These are phyloP conservation scores for Dissophora globulifera DNA, from an alignment of 192 early-diverging fungal genomes.

Conservation along the genomic window DNA sequence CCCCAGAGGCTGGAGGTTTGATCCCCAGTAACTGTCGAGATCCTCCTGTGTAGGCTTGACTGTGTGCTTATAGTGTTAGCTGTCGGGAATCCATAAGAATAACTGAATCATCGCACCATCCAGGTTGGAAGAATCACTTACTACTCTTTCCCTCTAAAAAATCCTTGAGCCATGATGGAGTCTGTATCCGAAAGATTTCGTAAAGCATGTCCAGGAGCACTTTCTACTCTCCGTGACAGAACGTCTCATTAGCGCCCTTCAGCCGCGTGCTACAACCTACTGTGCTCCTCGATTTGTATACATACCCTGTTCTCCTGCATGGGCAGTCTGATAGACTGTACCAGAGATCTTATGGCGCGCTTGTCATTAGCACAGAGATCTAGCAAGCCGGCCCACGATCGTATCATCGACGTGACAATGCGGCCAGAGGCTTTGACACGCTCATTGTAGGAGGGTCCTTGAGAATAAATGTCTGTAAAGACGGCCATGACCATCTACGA, in stretches of 20 bases:
- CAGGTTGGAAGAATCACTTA: too few species aligned
- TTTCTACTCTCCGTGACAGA: too few species aligned
- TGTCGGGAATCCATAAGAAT: too few species aligned
- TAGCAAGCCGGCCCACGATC: conserved; percentile 83
- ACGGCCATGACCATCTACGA: conserved; percentile 77
- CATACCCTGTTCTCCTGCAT: conserved; percentile 75
- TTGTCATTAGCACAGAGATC: conserved; percentile 80
- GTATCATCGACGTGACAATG: conserved; percentile 71
- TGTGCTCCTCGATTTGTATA: background rate
- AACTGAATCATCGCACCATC: too few species aligned
- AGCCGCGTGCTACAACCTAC: too few species aligned
- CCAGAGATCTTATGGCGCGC: conserved; percentile 73
- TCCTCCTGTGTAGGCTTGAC: conserved; percentile 49
- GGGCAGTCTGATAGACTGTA: conserved; percentile 76
- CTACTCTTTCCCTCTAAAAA: conserved; percentile 57
- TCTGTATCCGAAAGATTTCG: conserved; percentile 77
- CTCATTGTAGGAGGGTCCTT: conserved; percentile 70
- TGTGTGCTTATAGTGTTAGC: background rate
- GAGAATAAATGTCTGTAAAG: conserved; percentile 81
- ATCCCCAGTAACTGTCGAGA: conserved; percentile 29
- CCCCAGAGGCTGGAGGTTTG: conserved; percentile 58
- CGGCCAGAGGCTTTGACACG: conserved; percentile 71
- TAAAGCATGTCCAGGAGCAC: conserved; percentile 85
- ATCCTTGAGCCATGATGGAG: conserved; percentile 67
- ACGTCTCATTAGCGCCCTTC: background rate